phyloP scores from a whole-genome alignment of 2,329 filamentous ascomycete genomes.

The Calonectria montana region DNA sequence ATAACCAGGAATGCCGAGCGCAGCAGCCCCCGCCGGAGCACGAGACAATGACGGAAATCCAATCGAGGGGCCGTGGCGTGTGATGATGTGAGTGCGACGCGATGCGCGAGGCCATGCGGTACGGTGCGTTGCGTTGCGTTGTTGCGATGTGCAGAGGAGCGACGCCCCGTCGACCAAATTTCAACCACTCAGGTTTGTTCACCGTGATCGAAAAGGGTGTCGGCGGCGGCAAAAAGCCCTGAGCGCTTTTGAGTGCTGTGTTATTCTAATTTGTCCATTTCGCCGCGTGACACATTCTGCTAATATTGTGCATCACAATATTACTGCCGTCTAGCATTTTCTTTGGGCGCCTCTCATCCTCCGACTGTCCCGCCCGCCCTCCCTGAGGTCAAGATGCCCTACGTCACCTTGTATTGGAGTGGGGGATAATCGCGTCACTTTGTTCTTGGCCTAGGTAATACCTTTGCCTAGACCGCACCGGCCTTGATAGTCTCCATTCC shows the following conservation, averaged over 20 bases:
- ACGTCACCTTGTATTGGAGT: constrained; percentile 35
- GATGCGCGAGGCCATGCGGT: constrained; percentile 14
- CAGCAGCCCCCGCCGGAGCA: not conserved
- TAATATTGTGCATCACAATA: constrained; percentile 15
- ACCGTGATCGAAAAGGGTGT: constrained; percentile 9
- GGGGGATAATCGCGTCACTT: constrained; percentile 23
- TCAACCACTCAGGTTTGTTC: constrained; percentile 9
- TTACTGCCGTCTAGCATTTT: constrained; percentile 3
- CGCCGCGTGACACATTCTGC: constrained; percentile 27
- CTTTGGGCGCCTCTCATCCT: constrained; percentile 20
- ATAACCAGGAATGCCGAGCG: constrained; percentile 15
- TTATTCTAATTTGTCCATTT: constrained; percentile 19
- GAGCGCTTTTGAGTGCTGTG: not conserved
- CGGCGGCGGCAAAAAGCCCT: constrained; percentile 15
- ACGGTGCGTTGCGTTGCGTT: constrained; percentile 3
- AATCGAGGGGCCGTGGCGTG: constrained; percentile 1
- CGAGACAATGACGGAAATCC: constrained; percentile 13
- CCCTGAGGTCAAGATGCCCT: constrained; percentile 31
- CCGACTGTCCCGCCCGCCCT: constrained; percentile 23
- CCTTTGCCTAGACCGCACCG: not conserved
- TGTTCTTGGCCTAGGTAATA: constrained; percentile 10
- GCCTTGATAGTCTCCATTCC: not conserved
- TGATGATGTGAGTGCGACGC: constrained; percentile 11
- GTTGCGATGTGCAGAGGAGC: constrained; percentile 14
- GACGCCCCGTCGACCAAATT: not conserved